Base-by-base conservation (phyloP, 1,284 basidiomycete genomes). In the Ceratobasidium sp. region DNA sequence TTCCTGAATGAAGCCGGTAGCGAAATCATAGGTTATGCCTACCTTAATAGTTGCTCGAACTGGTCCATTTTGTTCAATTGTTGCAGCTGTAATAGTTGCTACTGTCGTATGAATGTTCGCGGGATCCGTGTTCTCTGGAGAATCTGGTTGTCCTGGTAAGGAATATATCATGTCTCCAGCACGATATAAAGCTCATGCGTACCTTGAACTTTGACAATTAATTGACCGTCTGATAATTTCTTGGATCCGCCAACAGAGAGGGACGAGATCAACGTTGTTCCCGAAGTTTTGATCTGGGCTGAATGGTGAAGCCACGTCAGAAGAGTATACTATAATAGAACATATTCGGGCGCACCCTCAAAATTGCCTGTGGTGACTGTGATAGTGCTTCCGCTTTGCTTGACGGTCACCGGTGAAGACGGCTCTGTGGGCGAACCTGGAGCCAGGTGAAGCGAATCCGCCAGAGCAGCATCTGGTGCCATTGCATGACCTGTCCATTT, bases 401-500 rank as follows among this genome's bases (percentile, higher is more conserved):
- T 78, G 18, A 87, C 85, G 23, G 84, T 83, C 12, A 87, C 84
- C 1, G 84, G 86, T 7, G 82, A 80, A n/a, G 81, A n/a, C 1
- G 86, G 86, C 69, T 87, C 86, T 4, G 82, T 80, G 1, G 86
- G 86, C 28, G 84, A 85, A 28, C 85, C 85, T n/a, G 84, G 84
- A 7, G 82, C 79, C n/a, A 87, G 44, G 28, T 81, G 82, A 15
- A 86, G 80, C 0, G 80, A 75, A 63, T 83, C 81, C 7, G 80
- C 70, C 33, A 85, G 82, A 10, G 82, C 83, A 9, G 81, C 75
- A 68, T 85, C 82, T 0, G 85, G 82, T 20, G 84, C 81, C 40
- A 87, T 81, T 28, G 86, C 83, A 77, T 87, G 87, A 9, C 86
- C 87, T 20, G 86, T 86, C 86, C 86, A 87, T 79, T 87, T 87